Evolutionary conservation across 176 grass and related monocot species (phyloP).

Genomic region (Microstegium vimineum): DNA sequence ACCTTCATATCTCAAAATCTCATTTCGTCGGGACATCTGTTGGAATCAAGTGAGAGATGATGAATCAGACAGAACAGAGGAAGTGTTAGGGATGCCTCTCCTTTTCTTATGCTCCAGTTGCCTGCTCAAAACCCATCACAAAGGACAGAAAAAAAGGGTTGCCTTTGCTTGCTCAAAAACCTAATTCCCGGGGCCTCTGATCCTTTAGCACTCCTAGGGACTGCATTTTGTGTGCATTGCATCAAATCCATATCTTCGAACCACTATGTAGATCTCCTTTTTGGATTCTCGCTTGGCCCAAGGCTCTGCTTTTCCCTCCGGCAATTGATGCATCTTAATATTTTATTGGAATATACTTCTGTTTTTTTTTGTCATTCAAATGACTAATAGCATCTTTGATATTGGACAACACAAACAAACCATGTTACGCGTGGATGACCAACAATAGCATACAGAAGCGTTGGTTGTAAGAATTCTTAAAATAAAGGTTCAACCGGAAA

Average conservation of each 20-base stretch:
- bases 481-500: not conserved
- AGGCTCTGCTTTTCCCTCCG: constrained; percentile 27
- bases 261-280: constrained; percentile 66
- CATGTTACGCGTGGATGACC: not conserved
- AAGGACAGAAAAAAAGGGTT: not conserved
- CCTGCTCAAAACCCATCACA: not conserved
- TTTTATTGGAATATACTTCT: constrained; percentile 21
- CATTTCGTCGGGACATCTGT: not conserved
- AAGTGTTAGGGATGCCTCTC: not conserved
- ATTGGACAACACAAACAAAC: constrained; percentile 1
- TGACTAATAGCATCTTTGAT: not conserved
- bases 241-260: constrained; percentile 56
- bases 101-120: not conserved
- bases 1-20: not conserved
- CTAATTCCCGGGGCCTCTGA: not conserved
- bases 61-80: not conserved
- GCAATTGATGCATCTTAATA: constrained; percentile 27
- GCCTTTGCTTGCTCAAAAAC: not conserved
- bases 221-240: constrained; percentile 28
- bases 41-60: not conserved
- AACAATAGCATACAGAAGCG: not conserved
- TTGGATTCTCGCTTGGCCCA: constrained; percentile 40
- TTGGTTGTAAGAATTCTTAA: not conserved
- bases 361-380: not conserved
- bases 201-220: not conserved